These are phyloP conservation scores for Termitomyces sp. DNA, from an alignment of 768 basidiomycete species.

Conservation along the genomic window DNA sequence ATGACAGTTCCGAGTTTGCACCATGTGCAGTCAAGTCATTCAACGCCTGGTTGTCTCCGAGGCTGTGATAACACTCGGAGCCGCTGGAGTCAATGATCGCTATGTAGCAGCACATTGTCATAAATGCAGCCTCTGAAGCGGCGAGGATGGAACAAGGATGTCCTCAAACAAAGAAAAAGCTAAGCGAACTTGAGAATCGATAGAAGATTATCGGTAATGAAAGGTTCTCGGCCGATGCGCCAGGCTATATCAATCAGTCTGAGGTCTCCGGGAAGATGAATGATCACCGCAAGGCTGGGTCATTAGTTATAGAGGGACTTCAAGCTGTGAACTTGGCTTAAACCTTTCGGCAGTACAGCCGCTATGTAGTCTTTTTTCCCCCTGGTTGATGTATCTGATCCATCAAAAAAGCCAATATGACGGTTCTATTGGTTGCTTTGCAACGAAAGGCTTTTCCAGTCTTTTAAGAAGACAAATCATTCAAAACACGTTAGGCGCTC, in stretches of 20 bases:
- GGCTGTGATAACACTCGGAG: conserved; percentile 6
- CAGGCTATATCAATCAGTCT: background rate
- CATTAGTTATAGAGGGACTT: no score
- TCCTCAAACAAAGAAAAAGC: background rate
- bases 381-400: background rate
- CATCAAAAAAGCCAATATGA: background rate
- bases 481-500: background rate
- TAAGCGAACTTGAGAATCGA: background rate
- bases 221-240: background rate
- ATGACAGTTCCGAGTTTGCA: conserved; percentile 6
- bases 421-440: background rate
- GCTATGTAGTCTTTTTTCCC: no score
- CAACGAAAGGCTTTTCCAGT: background rate
- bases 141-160: background rate
- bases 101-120: background rate
- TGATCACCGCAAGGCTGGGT: background rate
- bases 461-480: background rate
- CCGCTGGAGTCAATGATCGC: background rate
- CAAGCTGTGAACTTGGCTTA: no score
- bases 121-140: background rate
- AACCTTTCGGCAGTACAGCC: no score
- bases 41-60: background rate
- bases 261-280: background rate
- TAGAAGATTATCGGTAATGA: background rate
- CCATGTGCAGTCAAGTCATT: background rate